Base-by-base conservation (phyloP, 2,329 filamentous ascomycete species). In the Emergomyces africanus region DNA sequence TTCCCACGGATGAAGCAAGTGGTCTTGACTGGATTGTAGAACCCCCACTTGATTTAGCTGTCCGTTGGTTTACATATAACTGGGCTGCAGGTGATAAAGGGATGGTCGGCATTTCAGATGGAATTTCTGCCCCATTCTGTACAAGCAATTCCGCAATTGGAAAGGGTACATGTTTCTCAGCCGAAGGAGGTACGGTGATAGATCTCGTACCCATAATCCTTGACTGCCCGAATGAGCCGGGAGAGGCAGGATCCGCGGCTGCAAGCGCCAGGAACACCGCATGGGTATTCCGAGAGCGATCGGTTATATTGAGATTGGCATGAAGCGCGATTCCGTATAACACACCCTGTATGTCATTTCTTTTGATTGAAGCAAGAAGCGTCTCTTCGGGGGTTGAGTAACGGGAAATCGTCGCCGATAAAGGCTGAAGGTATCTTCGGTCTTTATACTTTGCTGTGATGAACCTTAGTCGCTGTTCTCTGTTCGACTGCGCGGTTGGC, bases 361-460 rank as follows among this genome's bases (percentile, higher is more conserved):
- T 90, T 79, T 97, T 99, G 71, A 97, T 91, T 10, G 89, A 91
- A 5, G 91, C 90, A 44, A 99, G 78, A 5, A 99, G 80, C 0
- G 89, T 91, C 67, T 99, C 94, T 62, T 97, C 90, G 0, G 92
- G 78, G 0, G 86, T 89, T 1, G 80, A 79, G 70, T 89, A 94
- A 37, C 87, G 83, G 2, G 89, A 91, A 49, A 90, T 75, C 0
- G 86, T 87, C 3, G 86, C 72, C 2, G 89, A 89, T 30, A 75
- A 65, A 30, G 90, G 86, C 66, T 91, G 86, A 3, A 99, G 86
- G 66, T 83, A 97, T 3, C 84, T 83, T 61, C 85, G 81, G 39
- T 97, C 90, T 55, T 89, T 88, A 69, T 99, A 99, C 73, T 99
- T 99, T 59, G 87, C 81, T 0, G 90, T 97, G 72, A 99, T 97